Base-by-base conservation (phyloP, 345 rosid genomes). In the Syzygium jambos region DNA sequence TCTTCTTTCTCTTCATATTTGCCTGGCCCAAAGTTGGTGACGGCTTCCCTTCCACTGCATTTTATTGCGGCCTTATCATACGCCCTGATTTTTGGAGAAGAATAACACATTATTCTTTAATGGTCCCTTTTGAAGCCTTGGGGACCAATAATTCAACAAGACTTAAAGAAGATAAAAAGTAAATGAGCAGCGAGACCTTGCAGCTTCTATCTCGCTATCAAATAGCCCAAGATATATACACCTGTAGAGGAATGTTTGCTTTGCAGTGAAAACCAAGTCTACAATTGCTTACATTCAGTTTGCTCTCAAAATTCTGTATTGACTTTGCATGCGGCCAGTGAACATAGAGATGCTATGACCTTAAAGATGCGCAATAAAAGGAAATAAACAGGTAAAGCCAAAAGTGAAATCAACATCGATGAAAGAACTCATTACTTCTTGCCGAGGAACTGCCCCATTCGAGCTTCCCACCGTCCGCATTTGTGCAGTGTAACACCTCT, bases 11-110 rank as follows among this genome's bases (percentile, higher is more conserved):
- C 95, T 29, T 93, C 94, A 46, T 96, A 96, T 0, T 90, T 86
- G 90, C 93, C 94, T 6, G 97, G 94, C 68, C 95, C 96, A 88
- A 98, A 98, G 92, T 98, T 98, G 51, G 99, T 96, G 73, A 98
- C 95, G 0, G 99, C 98, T 89, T 98, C 99, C 89, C 93, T 93
- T n/a, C 98, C 99, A 88, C 93, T 93, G 86, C 94, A 95, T 57
- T 94, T 95, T 25, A 98, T 91, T 83, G 98, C 98, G 89, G 99
- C 99, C 93, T 93, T 96, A 89, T 98, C 99, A 89, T 97, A 97
- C 86, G 97, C 99, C 92, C 99, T 97, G 89, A 59, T 84, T 52
- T 77, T 87, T 89, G 22, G 65, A 88, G 73, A 85, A 8, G 1
- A 87, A 86, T 41, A 87, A 68, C 13, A 87, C n/a, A 86, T 84